Evolutionary conservation across 2,329 filamentous ascomycete species (phyloP).

Genomic region (Fusarium pseudocircinatum): DNA sequence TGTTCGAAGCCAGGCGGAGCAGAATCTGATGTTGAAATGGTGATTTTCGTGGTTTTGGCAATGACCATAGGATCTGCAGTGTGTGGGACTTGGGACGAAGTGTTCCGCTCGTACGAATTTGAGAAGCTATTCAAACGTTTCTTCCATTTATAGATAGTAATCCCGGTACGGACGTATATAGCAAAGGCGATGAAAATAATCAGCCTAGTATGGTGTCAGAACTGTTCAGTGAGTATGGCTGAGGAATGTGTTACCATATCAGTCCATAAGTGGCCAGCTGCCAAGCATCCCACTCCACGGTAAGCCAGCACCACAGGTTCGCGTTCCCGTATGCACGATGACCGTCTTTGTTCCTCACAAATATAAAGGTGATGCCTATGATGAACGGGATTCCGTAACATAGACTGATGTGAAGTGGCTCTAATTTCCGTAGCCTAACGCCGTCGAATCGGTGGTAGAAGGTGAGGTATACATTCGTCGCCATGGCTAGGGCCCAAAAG

Average conservation of each 20-base stretch:
- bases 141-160: constrained; percentile 14
- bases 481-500: constrained; percentile 17
- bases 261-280: constrained; percentile 17
- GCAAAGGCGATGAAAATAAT: neutral
- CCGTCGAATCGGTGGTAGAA: constrained; percentile 11
- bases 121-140: neutral
- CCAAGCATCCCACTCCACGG: constrained; percentile 16
- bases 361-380: neutral
- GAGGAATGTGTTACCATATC: constrained; percentile 2
- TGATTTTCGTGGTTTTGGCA: constrained; percentile 5
- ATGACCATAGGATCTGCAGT: neutral
- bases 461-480: constrained; percentile 4
- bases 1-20: neutral
- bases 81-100: neutral
- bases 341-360: neutral
- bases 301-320: constrained; percentile 17
- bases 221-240: neutral
- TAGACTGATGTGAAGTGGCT: neutral
- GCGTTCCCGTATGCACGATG: constrained; percentile 1
- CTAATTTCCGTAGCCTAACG: neutral
- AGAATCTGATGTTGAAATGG: neutral
- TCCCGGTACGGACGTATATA: neutral
- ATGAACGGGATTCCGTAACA: constrained; percentile 8
- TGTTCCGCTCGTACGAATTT: constrained; percentile 1
- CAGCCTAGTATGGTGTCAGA: neutral